A percentile compares a stretch with the other conserved stretches of the same genome.
Evolutionary conservation across 1,284 basidiomycete genomes (phyloP).

Genomic region (Cutaneotrichosporon spelunceum): DNA sequence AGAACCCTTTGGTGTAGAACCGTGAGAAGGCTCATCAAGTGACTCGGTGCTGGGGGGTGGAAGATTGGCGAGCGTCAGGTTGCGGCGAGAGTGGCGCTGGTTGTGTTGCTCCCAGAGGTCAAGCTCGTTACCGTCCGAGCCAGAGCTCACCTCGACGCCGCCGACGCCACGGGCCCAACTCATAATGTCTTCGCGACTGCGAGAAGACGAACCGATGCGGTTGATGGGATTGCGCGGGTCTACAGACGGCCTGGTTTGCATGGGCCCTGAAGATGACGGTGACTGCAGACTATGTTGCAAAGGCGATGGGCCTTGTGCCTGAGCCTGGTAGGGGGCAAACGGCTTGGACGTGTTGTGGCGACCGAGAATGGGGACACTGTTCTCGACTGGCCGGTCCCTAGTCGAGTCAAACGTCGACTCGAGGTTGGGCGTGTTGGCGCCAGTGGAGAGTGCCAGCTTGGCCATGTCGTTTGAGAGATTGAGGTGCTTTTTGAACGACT

Average conservation of each 20-base stretch:
- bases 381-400: slow-evolving; percentile 39
- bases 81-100: slow-evolving; percentile 12
- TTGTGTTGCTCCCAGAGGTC: slow-evolving; percentile 15
- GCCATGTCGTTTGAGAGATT: slow-evolving; percentile 13
- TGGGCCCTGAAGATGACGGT: slow-evolving; percentile 18
- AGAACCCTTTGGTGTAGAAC: slow-evolving; percentile 16
- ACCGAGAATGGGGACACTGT: background rate
- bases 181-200: slow-evolving; percentile 48
- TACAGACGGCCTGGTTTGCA: slow-evolving; percentile 21
- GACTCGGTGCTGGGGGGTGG: slow-evolving; percentile 21
- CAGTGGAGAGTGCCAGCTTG: slow-evolving; percentile 34
- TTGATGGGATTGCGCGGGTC: slow-evolving; percentile 28
- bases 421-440: slow-evolving; percentile 35
- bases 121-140: slow-evolving; percentile 19
- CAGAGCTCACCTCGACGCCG: slow-evolving; percentile 12
- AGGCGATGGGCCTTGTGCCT: slow-evolving; percentile 11
- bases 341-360: slow-evolving; percentile 7
- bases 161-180: slow-evolving; percentile 44
- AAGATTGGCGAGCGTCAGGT: slow-evolving; percentile 14
- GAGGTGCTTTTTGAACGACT: slow-evolving; percentile 13
- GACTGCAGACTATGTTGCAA: slow-evolving; percentile 6
- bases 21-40: slow-evolving; percentile 15
- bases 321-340: slow-evolving; percentile 3
- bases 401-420: slow-evolving; percentile 44
- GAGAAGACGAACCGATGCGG: slow-evolving; percentile 39